Conservation (phyloP, 305 asterid species). For the Fraxinus sp. region DNA sequence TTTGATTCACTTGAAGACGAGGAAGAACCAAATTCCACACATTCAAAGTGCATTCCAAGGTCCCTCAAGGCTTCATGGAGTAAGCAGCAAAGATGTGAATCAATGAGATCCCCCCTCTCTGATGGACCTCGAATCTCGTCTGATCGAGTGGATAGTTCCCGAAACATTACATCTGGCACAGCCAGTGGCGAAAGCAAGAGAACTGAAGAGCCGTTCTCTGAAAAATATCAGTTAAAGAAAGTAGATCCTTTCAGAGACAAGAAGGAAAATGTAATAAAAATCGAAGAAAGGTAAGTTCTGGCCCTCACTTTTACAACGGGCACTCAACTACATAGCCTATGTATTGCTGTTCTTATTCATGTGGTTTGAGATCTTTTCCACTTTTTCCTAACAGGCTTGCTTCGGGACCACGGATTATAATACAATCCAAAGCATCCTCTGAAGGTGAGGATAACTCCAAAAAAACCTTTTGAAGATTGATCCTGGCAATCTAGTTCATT, state of each 20-base stretch:
- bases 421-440: conserved; percentile 53
- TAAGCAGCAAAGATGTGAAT: conserved; percentile 79
- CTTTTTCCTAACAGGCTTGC: conserved; percentile 72
- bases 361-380: conserved; percentile 28
- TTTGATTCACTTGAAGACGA: conserved; percentile 50
- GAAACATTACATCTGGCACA: conserved; percentile 46
- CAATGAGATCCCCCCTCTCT: conserved; percentile 83
- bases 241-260: conserved; percentile 47
- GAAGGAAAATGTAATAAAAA: conserved; percentile 59
- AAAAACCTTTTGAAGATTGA: conserved; percentile 11
- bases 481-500: neutral
- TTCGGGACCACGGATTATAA: conserved; percentile 98
- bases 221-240: conserved; percentile 34
- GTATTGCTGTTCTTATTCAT: conserved; percentile 9
- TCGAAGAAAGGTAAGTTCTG: conserved; percentile 88
- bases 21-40: conserved; percentile 49
- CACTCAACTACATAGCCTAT: neutral
- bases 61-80: conserved; percentile 66
- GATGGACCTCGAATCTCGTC: conserved; percentile 88
- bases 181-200: conserved; percentile 81
- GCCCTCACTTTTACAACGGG: conserved; percentile 5
- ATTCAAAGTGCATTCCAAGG: conserved; percentile 76
- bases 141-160: conserved; percentile 54
- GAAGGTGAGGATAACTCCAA: conserved; percentile 34
- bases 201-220: conserved; percentile 52